Conservation (phyloP, 208 protist species). For the Vickermania spadyakhi region DNA sequence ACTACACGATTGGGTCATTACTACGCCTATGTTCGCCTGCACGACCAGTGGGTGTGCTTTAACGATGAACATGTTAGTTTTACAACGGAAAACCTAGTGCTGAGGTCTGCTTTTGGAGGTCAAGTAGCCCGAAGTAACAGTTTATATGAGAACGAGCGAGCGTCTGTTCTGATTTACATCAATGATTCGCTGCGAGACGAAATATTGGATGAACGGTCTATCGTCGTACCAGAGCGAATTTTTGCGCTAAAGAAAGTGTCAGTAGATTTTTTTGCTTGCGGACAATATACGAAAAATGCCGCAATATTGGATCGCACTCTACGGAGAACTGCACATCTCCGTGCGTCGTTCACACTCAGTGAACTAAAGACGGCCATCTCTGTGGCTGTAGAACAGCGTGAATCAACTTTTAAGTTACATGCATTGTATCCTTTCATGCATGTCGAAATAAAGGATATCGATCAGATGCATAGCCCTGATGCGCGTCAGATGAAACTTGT, state of each 20-base stretch:
- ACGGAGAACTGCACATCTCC: no score
- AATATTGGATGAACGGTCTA: not conserved
- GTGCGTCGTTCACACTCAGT: no score
- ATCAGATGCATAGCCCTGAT: no score
- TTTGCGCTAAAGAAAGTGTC: not conserved
- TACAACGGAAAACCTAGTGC: slow-evolving; percentile 31
- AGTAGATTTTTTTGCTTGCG: not conserved
- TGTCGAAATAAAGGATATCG: no score
- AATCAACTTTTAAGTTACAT: no score
- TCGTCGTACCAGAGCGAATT: not conserved
- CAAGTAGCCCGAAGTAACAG: slow-evolving; percentile 13
- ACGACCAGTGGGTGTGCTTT: slow-evolving; percentile 62
- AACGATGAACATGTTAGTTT: slow-evolving; percentile 62
- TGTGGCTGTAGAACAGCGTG: no score
- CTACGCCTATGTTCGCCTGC: slow-evolving; percentile 64
- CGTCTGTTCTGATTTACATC: slow-evolving; percentile 65
- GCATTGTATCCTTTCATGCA: no score
- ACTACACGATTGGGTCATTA: slow-evolving; percentile 80
- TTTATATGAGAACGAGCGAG: slow-evolving; percentile 50
- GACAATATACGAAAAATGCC: not conserved
- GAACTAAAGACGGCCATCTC: no score
- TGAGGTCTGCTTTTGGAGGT: slow-evolving; percentile 48
- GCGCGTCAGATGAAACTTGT: no score
- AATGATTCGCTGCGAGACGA: slow-evolving; percentile 12
- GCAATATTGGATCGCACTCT: no score